Evolutionary conservation across 257 asterid genomes (phyloP), one percentile per base, ranked within the genome.

Genomic region (Solanum piurae): DNA sequence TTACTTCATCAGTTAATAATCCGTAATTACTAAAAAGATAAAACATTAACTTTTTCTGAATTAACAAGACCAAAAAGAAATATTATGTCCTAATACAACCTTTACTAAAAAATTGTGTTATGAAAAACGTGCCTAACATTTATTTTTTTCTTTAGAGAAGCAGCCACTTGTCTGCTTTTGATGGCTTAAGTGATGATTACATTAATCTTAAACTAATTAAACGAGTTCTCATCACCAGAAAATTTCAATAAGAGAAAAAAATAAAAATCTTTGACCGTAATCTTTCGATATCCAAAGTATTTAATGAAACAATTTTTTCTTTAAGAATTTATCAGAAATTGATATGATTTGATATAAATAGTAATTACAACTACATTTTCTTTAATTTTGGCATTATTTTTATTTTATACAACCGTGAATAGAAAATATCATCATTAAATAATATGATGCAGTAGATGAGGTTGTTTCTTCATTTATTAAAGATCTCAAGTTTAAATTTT

Each of bases 391-490:
- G 9, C 1, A 55, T 20, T 55, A 8, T 55, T 20, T 7, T 20
- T 20, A 49, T 49, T 49, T 55, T 7, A 55, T 52, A 52, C 3
- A 16, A 16, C 0, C 23, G 0, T 52, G 3, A 52, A 16, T 52
- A 5, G 21, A 16, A 52, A 52, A 52, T 18, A 52, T 52, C 9
- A 52, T 6, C 23, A 52, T 52, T 40, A 9, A 40, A 9, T 9
- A 1, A 40, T 40, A 0, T 40, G 13, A 3, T 40, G 0, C 12
- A 40, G 4, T 40, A 1, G 0, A 40, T 52, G 1, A 55, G 4
- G 1, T 18, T 18, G 20, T 55, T 55, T 2, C 10, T 55, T 52
- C 1, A 9, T 18, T 55, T 55, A 55, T 55, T 55, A 55, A 18
- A 6, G 10, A 55, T 55, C 9, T 55, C 1, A 0, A 18, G 0